Evolutionary conservation across 2,329 filamentous ascomycete genomes (phyloP).

Genomic region (Xylaria sp.): DNA sequence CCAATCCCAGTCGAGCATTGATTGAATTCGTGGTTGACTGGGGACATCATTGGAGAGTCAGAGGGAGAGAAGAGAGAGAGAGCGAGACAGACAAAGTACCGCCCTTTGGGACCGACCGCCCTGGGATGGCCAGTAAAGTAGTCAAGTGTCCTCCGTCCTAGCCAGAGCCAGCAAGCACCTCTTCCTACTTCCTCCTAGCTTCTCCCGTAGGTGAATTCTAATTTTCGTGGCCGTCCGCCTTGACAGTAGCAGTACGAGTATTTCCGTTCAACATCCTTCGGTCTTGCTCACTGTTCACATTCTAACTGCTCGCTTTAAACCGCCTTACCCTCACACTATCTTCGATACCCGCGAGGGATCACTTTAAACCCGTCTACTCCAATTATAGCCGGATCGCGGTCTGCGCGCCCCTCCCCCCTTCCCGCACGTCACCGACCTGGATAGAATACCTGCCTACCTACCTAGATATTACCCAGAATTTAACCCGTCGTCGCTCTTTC

Average conservation of each 20-base stretch:
- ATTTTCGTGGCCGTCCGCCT: neutral
- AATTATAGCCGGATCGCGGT: slow-evolving; percentile 12
- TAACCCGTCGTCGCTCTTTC: neutral
- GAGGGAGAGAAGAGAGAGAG: too few species aligned
- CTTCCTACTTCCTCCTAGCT: neutral
- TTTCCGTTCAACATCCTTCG: neutral
- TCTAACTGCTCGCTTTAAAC: neutral
- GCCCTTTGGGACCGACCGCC: slow-evolving; percentile 6
- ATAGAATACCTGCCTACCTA: neutral
- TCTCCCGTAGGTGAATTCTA: neutral
- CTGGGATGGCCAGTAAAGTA: neutral
- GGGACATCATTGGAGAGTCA: slow-evolving; percentile 12
- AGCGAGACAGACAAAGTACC: slow-evolving; percentile 2
- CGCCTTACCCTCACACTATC: neutral
- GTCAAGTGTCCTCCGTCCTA: too few species aligned
- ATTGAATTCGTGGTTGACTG: neutral
- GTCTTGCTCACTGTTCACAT: too few species aligned
- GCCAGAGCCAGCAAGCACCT: neutral
- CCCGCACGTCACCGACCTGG: slow-evolving; percentile 1
- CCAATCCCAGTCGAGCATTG: neutral
- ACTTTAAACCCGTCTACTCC: slow-evolving; percentile 13
- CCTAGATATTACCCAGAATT: neutral
- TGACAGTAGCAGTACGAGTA: neutral
- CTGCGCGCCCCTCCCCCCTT: slow-evolving; percentile 4
- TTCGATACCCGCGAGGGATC: slow-evolving; percentile 12